phyloP scores from a whole-genome alignment of 2,329 filamentous ascomycete species.

The Xylaria sp. region DNA sequence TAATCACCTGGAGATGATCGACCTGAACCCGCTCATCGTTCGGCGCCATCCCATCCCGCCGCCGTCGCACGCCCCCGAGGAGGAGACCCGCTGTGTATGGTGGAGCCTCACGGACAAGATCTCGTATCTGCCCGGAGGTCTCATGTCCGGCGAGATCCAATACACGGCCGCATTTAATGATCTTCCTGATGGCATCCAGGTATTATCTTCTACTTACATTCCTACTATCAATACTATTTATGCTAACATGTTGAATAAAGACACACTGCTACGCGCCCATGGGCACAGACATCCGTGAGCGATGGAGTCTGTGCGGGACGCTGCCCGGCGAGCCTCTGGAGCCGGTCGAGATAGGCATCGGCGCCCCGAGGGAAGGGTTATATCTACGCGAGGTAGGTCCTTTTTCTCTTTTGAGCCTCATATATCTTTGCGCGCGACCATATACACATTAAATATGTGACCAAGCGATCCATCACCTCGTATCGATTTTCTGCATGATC shows the following conservation, averaged over 20 bases:
- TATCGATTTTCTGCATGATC: neutral
- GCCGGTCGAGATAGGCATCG: conserved; percentile 60
- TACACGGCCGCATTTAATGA: conserved; percentile 81
- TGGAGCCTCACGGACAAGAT: conserved; percentile 75
- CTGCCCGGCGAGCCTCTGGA: conserved; percentile 64
- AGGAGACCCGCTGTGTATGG: conserved; percentile 71
- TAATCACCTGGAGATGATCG: conserved; percentile 76
- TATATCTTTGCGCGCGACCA: neutral
- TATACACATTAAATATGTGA: too few species aligned
- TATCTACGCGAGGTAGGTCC: conserved; percentile 62
- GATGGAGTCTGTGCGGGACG: conserved; percentile 70
- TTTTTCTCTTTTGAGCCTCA: neutral
- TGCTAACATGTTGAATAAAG: conserved; percentile 11
- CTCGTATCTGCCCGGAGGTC: conserved; percentile 33
- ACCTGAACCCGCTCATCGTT: conserved; percentile 77
- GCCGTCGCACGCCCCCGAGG: conserved; percentile 59
- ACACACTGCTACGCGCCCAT: conserved; percentile 81
- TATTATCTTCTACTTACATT: neutral
- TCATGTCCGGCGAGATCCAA: conserved; percentile 48
- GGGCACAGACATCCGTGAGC: conserved; percentile 71
- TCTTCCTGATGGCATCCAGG: conserved; percentile 61
- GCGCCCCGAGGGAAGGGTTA: conserved; percentile 61
- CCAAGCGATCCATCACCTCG: neutral
- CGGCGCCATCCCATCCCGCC: conserved; percentile 63
- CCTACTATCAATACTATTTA: neutral